Conservation (phyloP, 371 early-diverging fungal species). For the Zopfochytrium polystomum region DNA sequence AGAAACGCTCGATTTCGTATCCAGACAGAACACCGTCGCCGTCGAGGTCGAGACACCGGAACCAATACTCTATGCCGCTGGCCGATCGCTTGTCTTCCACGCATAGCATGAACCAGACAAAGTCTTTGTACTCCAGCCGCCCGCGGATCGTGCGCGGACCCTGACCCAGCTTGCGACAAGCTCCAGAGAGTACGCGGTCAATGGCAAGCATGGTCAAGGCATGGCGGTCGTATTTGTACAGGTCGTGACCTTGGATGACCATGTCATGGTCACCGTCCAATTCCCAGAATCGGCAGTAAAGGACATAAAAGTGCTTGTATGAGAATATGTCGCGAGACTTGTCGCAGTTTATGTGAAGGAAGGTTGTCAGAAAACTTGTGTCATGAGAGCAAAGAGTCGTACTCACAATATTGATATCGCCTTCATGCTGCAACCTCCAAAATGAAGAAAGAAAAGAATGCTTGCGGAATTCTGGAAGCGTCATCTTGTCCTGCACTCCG, state of each 20-base stretch:
- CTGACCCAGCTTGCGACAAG: constrained; percentile 20
- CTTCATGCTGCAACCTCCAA: constrained; percentile 59
- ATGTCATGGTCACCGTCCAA: constrained; percentile 52
- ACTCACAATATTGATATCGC: constrained; percentile 69
- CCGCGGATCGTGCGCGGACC: constrained; percentile 9
- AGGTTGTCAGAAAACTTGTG: not conserved
- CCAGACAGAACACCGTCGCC: constrained; percentile 80
- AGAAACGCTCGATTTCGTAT: constrained; percentile 81
- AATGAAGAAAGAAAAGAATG: constrained; percentile 58
- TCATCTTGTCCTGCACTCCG: constrained; percentile 67
- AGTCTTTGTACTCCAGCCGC: constrained; percentile 46
- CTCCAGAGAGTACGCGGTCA: constrained; percentile 16
- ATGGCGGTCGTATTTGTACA: constrained; percentile 30
- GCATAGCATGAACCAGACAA: constrained; percentile 76
- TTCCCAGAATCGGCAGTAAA: constrained; percentile 94
- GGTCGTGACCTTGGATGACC: constrained; percentile 25
- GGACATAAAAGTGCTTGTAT: constrained; percentile 95
- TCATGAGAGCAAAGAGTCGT: not conserved
- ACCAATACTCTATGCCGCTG: constrained; percentile 89
- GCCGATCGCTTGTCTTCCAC: constrained; percentile 80
- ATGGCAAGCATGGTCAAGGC: constrained; percentile 18
- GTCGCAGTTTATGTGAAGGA: not conserved
- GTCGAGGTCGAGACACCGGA: constrained; percentile 86
- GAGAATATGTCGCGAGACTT: constrained; percentile 74
- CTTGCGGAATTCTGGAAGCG: constrained; percentile 65